Conservation (phyloP, 768 basidiomycete species). For the Boletus speciosus region DNA sequence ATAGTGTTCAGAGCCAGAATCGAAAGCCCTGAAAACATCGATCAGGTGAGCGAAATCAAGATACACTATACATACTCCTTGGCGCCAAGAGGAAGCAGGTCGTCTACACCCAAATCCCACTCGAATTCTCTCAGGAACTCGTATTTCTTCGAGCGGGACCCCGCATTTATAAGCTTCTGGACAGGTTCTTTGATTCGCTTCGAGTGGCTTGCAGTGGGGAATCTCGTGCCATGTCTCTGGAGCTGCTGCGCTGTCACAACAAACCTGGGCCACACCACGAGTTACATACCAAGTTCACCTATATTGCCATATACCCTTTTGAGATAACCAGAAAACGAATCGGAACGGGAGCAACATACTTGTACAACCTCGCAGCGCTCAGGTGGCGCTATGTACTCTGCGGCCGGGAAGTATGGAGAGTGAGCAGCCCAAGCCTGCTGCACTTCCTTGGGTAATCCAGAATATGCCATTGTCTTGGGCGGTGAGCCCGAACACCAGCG, state of each 20-base stretch:
- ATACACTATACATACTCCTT: conserved; percentile 45
- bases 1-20: conserved; percentile 51
- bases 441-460: conserved; percentile 20
- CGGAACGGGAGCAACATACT: conserved; percentile 31
- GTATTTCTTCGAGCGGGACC: conserved; percentile 40
- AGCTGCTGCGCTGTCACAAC: conserved; percentile 43
- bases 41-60: background rate
- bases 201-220: conserved; percentile 54
- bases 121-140: conserved; percentile 57
- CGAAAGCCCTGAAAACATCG: conserved; percentile 37
- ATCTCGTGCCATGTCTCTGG: conserved; percentile 79
- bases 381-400: conserved; percentile 45
- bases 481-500: background rate
- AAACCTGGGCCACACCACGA: too few species aligned
- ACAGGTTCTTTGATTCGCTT: conserved; percentile 45
- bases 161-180: conserved; percentile 49
- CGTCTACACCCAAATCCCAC: conserved; percentile 54
- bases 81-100: conserved; percentile 67
- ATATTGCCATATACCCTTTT: background rate
- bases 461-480: background rate
- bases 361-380: conserved; percentile 52
- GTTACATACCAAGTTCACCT: conserved; percentile 31
- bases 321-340: background rate
- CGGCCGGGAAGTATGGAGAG: conserved; percentile 54
- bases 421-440: conserved; percentile 54